Evolutionary conservation across 2,329 filamentous ascomycete genomes (phyloP).

Genomic region (Stagonosporopsis rhizophila): DNA sequence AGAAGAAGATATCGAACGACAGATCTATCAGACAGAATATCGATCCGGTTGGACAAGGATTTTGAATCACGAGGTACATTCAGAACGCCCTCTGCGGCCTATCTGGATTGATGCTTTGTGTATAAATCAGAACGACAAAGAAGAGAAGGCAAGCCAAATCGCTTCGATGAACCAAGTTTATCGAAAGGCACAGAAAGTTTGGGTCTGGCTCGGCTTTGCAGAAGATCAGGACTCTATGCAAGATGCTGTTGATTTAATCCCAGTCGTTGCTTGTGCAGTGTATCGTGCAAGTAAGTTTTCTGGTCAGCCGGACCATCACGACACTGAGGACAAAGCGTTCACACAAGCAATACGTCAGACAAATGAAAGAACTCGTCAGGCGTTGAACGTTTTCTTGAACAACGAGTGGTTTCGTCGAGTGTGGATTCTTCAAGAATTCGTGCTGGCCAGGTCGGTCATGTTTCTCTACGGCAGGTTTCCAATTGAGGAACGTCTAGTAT

Average conservation of each 20-base stretch:
- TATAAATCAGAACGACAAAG: constrained; percentile 20
- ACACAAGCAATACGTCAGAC: not conserved
- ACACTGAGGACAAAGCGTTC: not conserved
- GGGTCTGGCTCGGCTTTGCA: constrained; percentile 15
- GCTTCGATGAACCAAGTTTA: constrained; percentile 20
- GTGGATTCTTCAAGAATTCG: constrained; percentile 13
- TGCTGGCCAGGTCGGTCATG: not conserved
- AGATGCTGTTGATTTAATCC: not conserved
- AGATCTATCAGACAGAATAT: not conserved
- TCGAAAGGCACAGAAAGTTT: not conserved
- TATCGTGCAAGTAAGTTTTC: not conserved
- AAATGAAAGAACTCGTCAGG: not conserved
- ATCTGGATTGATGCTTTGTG: constrained; percentile 24
- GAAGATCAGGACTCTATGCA: not conserved
- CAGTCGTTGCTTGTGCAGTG: not conserved
- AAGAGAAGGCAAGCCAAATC: constrained; percentile 21
- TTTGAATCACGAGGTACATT: not conserved
- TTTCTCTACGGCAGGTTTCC: constrained; percentile 10
- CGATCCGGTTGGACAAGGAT: not conserved
- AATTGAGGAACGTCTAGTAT: not conserved
- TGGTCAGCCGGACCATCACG: not conserved
- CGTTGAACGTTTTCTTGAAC: not conserved
- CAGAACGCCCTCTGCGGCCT: not conserved
- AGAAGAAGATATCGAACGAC: not conserved
- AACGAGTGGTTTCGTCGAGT: constrained; percentile 13